Conservation (phyloP, 148 eudicot species). For the Dianthus caryophyllus region DNA sequence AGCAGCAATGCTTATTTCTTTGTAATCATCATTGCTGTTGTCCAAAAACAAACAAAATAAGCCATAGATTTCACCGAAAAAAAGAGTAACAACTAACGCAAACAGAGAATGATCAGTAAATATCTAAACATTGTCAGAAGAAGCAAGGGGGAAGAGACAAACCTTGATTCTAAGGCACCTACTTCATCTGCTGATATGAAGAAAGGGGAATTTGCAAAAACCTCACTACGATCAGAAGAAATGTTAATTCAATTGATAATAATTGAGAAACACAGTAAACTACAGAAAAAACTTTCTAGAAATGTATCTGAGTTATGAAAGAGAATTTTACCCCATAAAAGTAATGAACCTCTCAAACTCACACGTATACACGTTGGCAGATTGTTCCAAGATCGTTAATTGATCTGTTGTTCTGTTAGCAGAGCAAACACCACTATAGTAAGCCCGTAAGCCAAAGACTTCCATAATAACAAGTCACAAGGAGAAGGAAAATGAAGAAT, state of each 20-base stretch:
- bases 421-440: background rate
- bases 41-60: slow-evolving; percentile 18
- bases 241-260: slow-evolving; percentile 17
- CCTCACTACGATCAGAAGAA: slow-evolving; percentile 55
- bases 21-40: slow-evolving; percentile 62
- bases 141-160: slow-evolving; percentile 5
- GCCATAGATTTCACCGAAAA: slow-evolving; percentile 2
- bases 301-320: background rate
- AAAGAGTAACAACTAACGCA: background rate
- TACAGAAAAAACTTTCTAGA: background rate
- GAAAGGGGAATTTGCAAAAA: slow-evolving; percentile 90
- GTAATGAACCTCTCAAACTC: slow-evolving; percentile 76
- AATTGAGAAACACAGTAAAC: background rate
- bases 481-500: background rate
- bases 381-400: slow-evolving; percentile 52
- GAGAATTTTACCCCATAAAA: slow-evolving; percentile 65
- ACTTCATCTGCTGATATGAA: slow-evolving; percentile 84
- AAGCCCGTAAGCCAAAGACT: slow-evolving; percentile 8
- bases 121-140: background rate
- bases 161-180: slow-evolving; percentile 60
- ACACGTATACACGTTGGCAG: slow-evolving; percentile 56
- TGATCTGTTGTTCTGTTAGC: slow-evolving; percentile 50
- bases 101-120: background rate
- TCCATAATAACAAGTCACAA: background rate
- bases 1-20: slow-evolving; percentile 69